phyloP scores from a whole-genome alignment of 148 eudicot species.

The Spergularia marina region DNA sequence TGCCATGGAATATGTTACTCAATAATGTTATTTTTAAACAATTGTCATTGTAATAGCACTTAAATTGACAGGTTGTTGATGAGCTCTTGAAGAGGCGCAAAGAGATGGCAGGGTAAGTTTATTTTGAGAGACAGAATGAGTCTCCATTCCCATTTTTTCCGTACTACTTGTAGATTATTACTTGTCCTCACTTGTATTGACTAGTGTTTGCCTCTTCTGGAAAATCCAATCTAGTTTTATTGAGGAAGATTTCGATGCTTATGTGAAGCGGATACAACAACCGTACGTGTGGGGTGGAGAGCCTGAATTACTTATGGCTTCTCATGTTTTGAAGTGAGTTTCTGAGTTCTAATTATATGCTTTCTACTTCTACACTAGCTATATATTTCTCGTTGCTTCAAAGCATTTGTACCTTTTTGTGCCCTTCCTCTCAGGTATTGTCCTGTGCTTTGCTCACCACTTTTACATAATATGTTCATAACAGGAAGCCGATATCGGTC shows the following conservation, averaged over 20 bases:
- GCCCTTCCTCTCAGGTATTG: background rate
- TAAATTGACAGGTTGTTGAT: slow-evolving; percentile 48
- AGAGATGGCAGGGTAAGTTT: slow-evolving; percentile 60
- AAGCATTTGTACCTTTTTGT: background rate
- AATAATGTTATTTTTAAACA: background rate
- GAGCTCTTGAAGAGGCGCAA: slow-evolving; percentile 78
- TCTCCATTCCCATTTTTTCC: background rate
- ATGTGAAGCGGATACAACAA: slow-evolving; percentile 56
- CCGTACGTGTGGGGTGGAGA: slow-evolving; percentile 84
- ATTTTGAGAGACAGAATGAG: background rate
- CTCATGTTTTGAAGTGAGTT: slow-evolving; percentile 72
- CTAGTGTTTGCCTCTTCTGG: background rate
- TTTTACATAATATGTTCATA: background rate
- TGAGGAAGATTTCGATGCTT: slow-evolving; percentile 72
- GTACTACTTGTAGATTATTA: background rate
- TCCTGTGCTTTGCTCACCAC: background rate
- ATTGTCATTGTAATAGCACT: too few species aligned
- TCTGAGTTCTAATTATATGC: background rate
- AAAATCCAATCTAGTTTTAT: slow-evolving; percentile 43
- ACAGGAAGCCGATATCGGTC: slow-evolving; percentile 64
- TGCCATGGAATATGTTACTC: background rate
- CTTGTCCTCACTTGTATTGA: background rate
- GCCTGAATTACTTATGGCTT: slow-evolving; percentile 70
- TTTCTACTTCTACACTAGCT: background rate
- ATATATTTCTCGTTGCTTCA: background rate